phyloP scores from a whole-genome alignment of 2,329 filamentous ascomycete genomes.

The Calonectria pseudoturangicola region DNA sequence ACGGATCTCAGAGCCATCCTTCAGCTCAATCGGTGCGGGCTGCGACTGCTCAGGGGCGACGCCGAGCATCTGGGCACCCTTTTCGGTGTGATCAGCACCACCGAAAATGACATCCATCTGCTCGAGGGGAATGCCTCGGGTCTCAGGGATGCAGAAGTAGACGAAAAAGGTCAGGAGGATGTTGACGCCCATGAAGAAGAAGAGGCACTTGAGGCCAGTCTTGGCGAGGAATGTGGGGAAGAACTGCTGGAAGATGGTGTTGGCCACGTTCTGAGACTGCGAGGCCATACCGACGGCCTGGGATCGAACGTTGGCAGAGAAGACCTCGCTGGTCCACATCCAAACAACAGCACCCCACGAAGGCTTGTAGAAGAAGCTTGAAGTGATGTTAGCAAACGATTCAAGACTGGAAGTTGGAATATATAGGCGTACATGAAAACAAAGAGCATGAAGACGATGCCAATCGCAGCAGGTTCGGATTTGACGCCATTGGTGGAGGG shows the following conservation, averaged over 20 bases:
- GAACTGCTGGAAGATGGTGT: slow-evolving; percentile 81
- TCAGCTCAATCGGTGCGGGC: slow-evolving; percentile 43
- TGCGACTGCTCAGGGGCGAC: slow-evolving; percentile 31
- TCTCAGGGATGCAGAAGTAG: slow-evolving; percentile 71
- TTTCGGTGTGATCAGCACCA: slow-evolving; percentile 54
- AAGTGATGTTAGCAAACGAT: slow-evolving; percentile 1
- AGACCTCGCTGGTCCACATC: slow-evolving; percentile 83
- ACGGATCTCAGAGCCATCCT: slow-evolving; percentile 51
- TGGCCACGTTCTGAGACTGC: slow-evolving; percentile 78
- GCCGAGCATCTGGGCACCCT: slow-evolving; percentile 55
- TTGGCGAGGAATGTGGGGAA: slow-evolving; percentile 81
- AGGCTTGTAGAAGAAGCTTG: slow-evolving; percentile 79
- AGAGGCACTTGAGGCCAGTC: slow-evolving; percentile 65
- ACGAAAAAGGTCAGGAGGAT: slow-evolving; percentile 69
- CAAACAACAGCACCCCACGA: slow-evolving; percentile 82
- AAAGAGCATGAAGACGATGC: slow-evolving; percentile 81
- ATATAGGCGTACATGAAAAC: slow-evolving; percentile 67
- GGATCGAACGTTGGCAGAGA: slow-evolving; percentile 82
- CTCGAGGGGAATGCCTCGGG: slow-evolving; percentile 75
- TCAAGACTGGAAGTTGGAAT: no score
- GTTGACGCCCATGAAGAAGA: slow-evolving; percentile 60
- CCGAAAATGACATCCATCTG: slow-evolving; percentile 78
- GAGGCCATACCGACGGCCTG: slow-evolving; percentile 81
- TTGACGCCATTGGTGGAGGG: slow-evolving; percentile 73
- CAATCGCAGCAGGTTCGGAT: slow-evolving; percentile 75